These are phyloP conservation scores for Nakaseomyces kungkrabaensis DNA, from an alignment of 1,139 yeast species.

Conservation along the genomic window DNA sequence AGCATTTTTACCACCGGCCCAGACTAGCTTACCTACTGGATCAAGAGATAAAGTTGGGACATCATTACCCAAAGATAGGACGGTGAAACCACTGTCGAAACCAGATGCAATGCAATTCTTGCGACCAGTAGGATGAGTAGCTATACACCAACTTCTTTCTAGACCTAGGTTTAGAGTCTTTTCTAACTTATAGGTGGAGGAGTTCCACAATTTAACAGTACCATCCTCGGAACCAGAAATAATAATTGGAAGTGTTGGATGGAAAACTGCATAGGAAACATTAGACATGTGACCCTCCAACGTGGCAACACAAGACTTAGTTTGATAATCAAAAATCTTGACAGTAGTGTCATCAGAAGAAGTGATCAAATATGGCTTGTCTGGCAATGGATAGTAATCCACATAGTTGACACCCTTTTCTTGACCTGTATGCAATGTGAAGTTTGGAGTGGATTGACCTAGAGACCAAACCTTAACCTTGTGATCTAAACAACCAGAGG, in stretches of 20 bases:
- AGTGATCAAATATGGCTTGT: slow-evolving; percentile 90
- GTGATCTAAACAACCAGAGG: slow-evolving; percentile 91
- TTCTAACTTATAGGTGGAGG: slow-evolving; percentile 75
- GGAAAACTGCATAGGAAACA: slow-evolving; percentile 94
- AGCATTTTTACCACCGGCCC: slow-evolving; percentile 67
- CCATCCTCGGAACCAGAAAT: slow-evolving; percentile 81
- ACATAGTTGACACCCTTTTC: slow-evolving; percentile 91
- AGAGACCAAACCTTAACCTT: slow-evolving; percentile 96
- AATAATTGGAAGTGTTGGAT: slow-evolving; percentile 86
- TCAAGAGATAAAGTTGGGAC: slow-evolving; percentile 94
- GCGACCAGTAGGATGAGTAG: slow-evolving; percentile 52
- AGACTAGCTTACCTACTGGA: slow-evolving; percentile 78
- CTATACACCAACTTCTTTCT: slow-evolving; percentile 95
- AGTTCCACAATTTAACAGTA: slow-evolving; percentile 68
- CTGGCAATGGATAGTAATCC: slow-evolving; percentile 93
- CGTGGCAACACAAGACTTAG: slow-evolving; percentile 90
- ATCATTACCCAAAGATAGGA: slow-evolving; percentile 82
- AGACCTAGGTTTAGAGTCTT: slow-evolving; percentile 83
- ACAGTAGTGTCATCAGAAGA: slow-evolving; percentile 88
- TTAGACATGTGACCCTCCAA: slow-evolving; percentile 89
- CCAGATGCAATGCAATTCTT: slow-evolving; percentile 78
- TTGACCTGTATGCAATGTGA: slow-evolving; percentile 85
- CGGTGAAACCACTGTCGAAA: slow-evolving; percentile 87
- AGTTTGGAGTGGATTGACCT: slow-evolving; percentile 83
- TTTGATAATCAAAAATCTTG: slow-evolving; percentile 95